Evolutionary conservation across 768 basidiomycete genomes (phyloP).

Genomic region (Lactarius deliciosus): DNA sequence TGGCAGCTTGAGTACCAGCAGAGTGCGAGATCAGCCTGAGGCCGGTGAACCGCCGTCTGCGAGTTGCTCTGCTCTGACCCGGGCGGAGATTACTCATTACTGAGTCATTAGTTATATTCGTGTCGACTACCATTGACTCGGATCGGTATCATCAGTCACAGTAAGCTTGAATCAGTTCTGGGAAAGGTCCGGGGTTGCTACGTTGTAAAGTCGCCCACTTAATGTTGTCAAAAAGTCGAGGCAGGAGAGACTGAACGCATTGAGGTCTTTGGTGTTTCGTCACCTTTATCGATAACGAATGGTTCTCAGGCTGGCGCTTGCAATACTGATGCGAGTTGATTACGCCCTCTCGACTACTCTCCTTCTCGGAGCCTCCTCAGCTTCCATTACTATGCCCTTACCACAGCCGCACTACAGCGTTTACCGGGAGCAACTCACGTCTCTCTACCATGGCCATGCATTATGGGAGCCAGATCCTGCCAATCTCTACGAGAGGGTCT

Average conservation of each 20-base stretch:
- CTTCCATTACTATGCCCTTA: conserved; percentile 9
- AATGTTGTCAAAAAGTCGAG: not conserved
- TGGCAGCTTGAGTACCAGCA: too few species aligned
- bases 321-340: not conserved
- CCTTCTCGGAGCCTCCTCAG: not conserved
- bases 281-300: not conserved
- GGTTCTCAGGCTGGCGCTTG: conserved; percentile 1
- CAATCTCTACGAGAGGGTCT: conserved; percentile 26
- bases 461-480: conserved; percentile 30
- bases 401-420: conserved; percentile 21
- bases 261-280: not conserved
- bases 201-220: not conserved
- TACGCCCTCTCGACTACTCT: not conserved
- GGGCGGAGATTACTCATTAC: too few species aligned
- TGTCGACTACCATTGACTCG: too few species aligned
- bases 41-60: too few species aligned
- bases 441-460: conserved; percentile 27
- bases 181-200: not conserved
- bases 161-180: not conserved
- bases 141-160: not conserved
- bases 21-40: too few species aligned
- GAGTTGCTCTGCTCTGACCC: too few species aligned
- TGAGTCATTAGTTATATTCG: too few species aligned
- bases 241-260: not conserved
- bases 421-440: conserved; percentile 28